These are phyloP conservation scores for Mytilinidion resinicola DNA, from an alignment of 495 filamentous ascomycete species.

Conservation along the genomic window DNA sequence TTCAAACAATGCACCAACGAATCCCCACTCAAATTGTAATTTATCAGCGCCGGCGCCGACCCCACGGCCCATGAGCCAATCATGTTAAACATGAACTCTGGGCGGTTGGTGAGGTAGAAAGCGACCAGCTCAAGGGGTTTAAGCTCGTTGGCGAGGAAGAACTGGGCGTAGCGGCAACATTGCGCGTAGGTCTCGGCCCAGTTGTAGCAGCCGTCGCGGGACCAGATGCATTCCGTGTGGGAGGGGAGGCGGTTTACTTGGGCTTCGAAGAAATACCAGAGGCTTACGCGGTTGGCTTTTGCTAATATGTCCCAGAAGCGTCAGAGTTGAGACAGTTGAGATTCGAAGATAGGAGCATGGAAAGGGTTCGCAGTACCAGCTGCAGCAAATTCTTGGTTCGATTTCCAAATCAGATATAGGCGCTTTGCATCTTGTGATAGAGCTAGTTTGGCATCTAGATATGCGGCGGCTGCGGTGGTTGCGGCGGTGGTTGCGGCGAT, in stretches of 20 bases:
- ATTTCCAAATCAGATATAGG: constrained; percentile 31
- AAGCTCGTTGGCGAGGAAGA: constrained; percentile 55
- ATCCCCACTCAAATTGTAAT: constrained; percentile 61
- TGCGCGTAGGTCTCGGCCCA: constrained; percentile 52
- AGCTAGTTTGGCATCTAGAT: constrained; percentile 66
- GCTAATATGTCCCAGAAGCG: constrained; percentile 34
- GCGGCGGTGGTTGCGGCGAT: constrained; percentile 46
- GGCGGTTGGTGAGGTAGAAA: constrained; percentile 62
- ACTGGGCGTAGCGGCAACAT: constrained; percentile 58
- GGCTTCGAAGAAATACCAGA: constrained; percentile 62
- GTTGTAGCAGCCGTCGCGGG: constrained; percentile 56
- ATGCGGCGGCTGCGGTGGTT: constrained; percentile 46
- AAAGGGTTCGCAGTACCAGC: constrained; percentile 28
- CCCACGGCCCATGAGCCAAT: constrained; percentile 58
- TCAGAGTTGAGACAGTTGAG: background rate
- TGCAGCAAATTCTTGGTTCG: constrained; percentile 36
- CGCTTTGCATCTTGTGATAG: constrained; percentile 52
- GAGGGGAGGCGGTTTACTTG: constrained; percentile 44
- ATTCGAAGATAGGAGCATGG: too few species aligned
- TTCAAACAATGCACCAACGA: constrained; percentile 64
- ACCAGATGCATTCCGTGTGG: constrained; percentile 56
- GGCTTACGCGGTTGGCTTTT: constrained; percentile 46
- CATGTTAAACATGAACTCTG: constrained; percentile 62
- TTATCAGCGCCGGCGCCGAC: constrained; percentile 63
- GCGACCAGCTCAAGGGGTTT: constrained; percentile 59